A percentile compares a stretch with the other conserved stretches of the same genome.
Evolutionary conservation across 176 grass and related monocot species (phyloP).

Genomic region (Avena atlantica): DNA sequence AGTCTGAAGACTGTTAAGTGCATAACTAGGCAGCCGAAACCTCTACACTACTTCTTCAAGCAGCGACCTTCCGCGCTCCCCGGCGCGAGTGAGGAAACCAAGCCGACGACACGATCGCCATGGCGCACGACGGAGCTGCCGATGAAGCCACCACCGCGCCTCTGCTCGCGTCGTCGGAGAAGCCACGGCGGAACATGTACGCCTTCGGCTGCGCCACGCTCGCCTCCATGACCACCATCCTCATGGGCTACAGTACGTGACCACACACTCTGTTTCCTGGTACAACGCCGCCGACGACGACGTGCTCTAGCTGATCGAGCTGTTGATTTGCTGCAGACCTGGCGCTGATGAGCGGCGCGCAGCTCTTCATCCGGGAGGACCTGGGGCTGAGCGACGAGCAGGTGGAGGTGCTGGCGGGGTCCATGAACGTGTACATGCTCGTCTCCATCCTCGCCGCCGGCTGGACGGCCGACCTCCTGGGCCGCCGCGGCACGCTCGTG

Average conservation of each 20-base stretch:
- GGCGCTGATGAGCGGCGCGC: conserved; percentile 21
- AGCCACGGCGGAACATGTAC: conserved; percentile 13
- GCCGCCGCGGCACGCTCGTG: conserved; percentile 17
- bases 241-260: conserved; percentile 17
- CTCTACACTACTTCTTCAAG: neutral
- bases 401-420: conserved; percentile 15
- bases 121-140: conserved; percentile 5
- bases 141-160: neutral
- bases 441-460: neutral
- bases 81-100: neutral
- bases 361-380: conserved; percentile 30
- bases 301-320: neutral
- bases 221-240: conserved; percentile 29
- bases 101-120: neutral
- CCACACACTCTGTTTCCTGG: neutral
- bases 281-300: neutral
- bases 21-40: neutral
- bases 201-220: conserved; percentile 7
- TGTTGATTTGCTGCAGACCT: conserved; percentile 11
- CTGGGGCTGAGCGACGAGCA: conserved; percentile 19
- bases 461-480: conserved; percentile 11
- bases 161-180: conserved; percentile 16
- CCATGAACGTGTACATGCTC: conserved; percentile 28
- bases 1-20: neutral
- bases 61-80: neutral